A percentile compares a stretch with the other conserved stretches of the same genome.
These are phyloP conservation scores for Hypomontagnella submonticulosa DNA, from an alignment of 495 filamentous ascomycete genomes.

Conservation along the genomic window DNA sequence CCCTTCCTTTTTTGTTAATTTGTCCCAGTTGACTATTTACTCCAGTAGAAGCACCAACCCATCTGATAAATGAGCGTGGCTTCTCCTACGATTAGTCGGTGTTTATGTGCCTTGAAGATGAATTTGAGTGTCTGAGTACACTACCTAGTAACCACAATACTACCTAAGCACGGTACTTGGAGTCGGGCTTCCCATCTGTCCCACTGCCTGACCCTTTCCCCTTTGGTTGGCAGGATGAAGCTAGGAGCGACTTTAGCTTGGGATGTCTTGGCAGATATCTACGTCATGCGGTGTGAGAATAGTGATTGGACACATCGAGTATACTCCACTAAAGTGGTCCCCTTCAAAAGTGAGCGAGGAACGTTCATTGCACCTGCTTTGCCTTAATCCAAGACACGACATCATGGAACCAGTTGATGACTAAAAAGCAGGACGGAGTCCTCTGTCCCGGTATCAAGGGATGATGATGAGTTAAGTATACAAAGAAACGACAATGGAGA, in stretches of 20 bases:
- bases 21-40: background rate
- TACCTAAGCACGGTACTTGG: constrained; percentile 32
- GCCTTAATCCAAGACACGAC: constrained; percentile 40
- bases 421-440: constrained; percentile 36
- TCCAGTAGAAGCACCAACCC: constrained; percentile 22
- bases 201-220: constrained; percentile 39
- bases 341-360: constrained; percentile 26
- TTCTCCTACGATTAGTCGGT: constrained; percentile 24
- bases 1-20: constrained; percentile 1
- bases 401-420: constrained; percentile 39
- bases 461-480: constrained; percentile 43
- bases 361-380: constrained; percentile 24
- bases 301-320: constrained; percentile 33
- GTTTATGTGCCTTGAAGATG: constrained; percentile 18
- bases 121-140: constrained; percentile 6
- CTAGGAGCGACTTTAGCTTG: constrained; percentile 37
- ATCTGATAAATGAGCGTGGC: constrained; percentile 15
- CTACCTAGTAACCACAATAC: constrained; percentile 11
- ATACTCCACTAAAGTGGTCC: constrained; percentile 39
- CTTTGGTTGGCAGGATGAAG: constrained; percentile 41
- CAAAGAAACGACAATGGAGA: constrained; percentile 17
- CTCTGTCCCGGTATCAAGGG: constrained; percentile 44
- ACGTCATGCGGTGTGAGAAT: constrained; percentile 44
- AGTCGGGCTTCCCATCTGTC: constrained; percentile 40
- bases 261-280: constrained; percentile 34